Conservation (phyloP, 495 filamentous ascomycete genomes). For the Penicillium diatomitis region DNA sequence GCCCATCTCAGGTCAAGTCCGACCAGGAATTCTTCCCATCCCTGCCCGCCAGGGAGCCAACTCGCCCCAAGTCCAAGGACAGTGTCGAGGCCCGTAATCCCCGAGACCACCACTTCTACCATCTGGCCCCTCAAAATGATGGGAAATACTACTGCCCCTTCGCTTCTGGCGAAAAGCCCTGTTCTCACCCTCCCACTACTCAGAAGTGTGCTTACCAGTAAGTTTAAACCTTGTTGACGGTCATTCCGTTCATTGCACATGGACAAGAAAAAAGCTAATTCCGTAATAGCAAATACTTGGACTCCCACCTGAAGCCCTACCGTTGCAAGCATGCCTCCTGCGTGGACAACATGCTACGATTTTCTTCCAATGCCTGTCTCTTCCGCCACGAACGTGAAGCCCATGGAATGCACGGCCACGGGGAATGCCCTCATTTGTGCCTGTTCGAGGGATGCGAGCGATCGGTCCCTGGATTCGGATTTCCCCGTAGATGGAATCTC, state of each 20-base stretch:
- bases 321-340: slow-evolving; percentile 76
- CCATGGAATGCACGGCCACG: slow-evolving; percentile 90
- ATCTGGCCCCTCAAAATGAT: slow-evolving; percentile 57
- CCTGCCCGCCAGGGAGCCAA: slow-evolving; percentile 28
- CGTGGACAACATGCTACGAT: slow-evolving; percentile 58
- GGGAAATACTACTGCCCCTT: slow-evolving; percentile 88
- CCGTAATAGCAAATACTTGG: slow-evolving; percentile 72
- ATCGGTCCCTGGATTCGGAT: slow-evolving; percentile 68
- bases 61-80: slow-evolving; percentile 40
- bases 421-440: slow-evolving; percentile 82
- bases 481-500: slow-evolving; percentile 87
- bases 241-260: too few relatives aligned
- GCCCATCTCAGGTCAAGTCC: slow-evolving; percentile 14
- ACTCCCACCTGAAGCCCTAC: slow-evolving; percentile 91
- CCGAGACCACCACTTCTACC: slow-evolving; percentile 70
- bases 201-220: slow-evolving; percentile 98
- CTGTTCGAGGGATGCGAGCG: slow-evolving; percentile 77
- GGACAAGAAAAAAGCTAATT: slow-evolving; percentile 18
- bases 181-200: slow-evolving; percentile 77
- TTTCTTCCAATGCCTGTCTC: slow-evolving; percentile 91
- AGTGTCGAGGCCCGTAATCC: slow-evolving; percentile 49
- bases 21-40: slow-evolving; percentile 33
- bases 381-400: slow-evolving; percentile 91
- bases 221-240: slow-evolving; percentile 18
- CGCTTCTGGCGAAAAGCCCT: slow-evolving; percentile 57